Percentiles rank a stretch among this genome's conserved stretches.
Conservation (phyloP, 2,329 filamentous ascomycete genomes). For the Cytospora piceae region DNA sequence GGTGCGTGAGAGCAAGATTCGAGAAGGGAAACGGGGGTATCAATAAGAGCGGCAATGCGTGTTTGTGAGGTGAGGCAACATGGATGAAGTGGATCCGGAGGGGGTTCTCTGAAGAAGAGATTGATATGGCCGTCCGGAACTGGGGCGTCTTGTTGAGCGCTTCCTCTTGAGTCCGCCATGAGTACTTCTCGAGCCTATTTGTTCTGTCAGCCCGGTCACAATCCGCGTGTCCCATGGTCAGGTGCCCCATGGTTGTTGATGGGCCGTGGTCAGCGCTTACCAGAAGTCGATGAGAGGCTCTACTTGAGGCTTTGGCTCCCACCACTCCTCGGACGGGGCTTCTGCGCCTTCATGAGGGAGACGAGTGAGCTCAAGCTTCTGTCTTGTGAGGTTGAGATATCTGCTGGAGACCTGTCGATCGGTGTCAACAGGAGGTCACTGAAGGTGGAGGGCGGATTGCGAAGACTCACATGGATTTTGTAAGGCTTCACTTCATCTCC, state of each 20-base stretch:
- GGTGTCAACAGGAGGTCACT: slow-evolving; percentile 35
- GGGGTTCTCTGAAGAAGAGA: slow-evolving; percentile 45
- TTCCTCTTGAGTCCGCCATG: slow-evolving; percentile 64
- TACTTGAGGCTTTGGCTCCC: slow-evolving; percentile 63
- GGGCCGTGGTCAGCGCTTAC: slow-evolving; percentile 42
- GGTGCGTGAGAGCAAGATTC: slow-evolving; percentile 61
- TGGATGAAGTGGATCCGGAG: slow-evolving; percentile 69
- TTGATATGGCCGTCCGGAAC: slow-evolving; percentile 60
- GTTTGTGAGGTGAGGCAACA: slow-evolving; percentile 53
- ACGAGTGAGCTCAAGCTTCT: slow-evolving; percentile 69
- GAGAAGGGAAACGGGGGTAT: slow-evolving; percentile 69
- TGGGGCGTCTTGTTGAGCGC: slow-evolving; percentile 64
- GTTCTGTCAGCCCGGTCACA: slow-evolving; percentile 22
- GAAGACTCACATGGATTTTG: slow-evolving; percentile 57
- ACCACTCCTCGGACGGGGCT: slow-evolving; percentile 55
- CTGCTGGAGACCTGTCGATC: slow-evolving; percentile 61
- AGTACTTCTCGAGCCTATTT: slow-evolving; percentile 66
- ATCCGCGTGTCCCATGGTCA: slow-evolving; percentile 5
- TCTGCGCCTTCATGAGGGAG: slow-evolving; percentile 62
- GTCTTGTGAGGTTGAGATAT: slow-evolving; percentile 68
- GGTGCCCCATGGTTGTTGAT: not conserved
- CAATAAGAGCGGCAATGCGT: slow-evolving; percentile 66
- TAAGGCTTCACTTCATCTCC: slow-evolving; percentile 57
- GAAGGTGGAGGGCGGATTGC: not conserved
- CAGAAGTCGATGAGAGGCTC: slow-evolving; percentile 70